Percentiles rank a stretch among this genome's conserved stretches.
Conservation (phyloP, 345 rosid genomes). For the Eucalyptus dawsonii region DNA sequence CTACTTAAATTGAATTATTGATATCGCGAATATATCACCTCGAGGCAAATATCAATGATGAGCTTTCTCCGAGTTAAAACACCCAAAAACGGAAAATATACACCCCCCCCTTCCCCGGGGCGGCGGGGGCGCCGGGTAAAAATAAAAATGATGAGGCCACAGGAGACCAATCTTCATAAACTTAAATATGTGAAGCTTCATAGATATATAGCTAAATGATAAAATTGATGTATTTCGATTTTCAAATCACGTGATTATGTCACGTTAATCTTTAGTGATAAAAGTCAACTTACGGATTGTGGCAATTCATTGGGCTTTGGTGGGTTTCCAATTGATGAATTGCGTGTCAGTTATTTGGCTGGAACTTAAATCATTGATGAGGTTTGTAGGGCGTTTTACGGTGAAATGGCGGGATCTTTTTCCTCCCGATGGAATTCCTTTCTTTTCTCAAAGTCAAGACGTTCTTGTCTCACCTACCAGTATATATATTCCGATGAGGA, state of each 20-base stretch:
- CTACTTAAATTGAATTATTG: not conserved
- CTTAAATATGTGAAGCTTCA: not conserved
- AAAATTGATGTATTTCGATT: not conserved
- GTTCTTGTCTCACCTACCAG: not conserved
- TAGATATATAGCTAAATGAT: not conserved
- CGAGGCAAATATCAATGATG: not conserved
- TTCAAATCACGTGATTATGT: not conserved
- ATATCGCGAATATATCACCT: not conserved
- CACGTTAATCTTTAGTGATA: not conserved
- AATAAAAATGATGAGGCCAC: not conserved
- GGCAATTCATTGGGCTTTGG: not conserved
- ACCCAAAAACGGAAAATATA: not conserved
- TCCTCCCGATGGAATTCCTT: not conserved
- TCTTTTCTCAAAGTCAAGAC: not conserved
- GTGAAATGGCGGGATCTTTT: not conserved
- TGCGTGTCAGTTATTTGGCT: not conserved
- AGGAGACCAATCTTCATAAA: not conserved
- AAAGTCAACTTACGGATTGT: not conserved
- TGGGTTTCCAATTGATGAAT: not conserved
- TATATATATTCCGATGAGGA: not conserved
- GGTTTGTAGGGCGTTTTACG: not conserved
- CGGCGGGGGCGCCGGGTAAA: not conserved
- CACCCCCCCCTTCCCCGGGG: too few relatives aligned
- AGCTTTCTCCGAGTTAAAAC: not conserved
- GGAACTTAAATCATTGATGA: not conserved